Conservation (phyloP, 805 yeast species). For the Kazachstania taianensis region DNA sequence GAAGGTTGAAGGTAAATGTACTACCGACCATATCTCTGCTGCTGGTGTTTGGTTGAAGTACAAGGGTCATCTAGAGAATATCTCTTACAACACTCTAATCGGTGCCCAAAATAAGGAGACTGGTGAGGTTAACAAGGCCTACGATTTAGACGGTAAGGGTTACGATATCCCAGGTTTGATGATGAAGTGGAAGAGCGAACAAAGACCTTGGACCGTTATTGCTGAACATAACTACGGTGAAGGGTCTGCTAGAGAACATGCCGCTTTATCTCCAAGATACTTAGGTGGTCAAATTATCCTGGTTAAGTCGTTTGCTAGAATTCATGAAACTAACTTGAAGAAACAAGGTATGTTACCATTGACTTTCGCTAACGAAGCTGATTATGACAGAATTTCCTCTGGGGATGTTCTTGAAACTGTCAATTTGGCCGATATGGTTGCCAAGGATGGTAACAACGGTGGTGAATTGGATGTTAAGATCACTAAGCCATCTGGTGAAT, state of each 20-base stretch:
- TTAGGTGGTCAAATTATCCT: constrained; percentile 83
- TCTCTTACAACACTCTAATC: constrained; percentile 86
- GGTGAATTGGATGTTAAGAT: constrained; percentile 65
- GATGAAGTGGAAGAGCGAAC: constrained; percentile 86
- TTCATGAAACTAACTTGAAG: constrained; percentile 95
- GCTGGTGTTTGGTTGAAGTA: constrained; percentile 99
- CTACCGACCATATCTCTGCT: constrained; percentile 97
- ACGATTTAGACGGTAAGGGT: constrained; percentile 71
- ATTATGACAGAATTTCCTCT: constrained; percentile 69
- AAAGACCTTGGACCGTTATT: constrained; percentile 84
- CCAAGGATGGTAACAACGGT: constrained; percentile 79
- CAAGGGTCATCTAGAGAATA: constrained; percentile 95
- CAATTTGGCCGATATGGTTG: constrained; percentile 64
- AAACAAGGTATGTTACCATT: constrained; percentile 97
- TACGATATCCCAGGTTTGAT: constrained; percentile 89
- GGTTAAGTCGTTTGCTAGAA: constrained; percentile 94
- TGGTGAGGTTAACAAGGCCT: constrained; percentile 86
- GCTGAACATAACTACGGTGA: constrained; percentile 99
- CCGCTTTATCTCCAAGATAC: constrained; percentile 91
- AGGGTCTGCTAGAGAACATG: constrained; percentile 99
- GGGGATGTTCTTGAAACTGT: constrained; percentile 74
- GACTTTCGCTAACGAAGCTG: constrained; percentile 82
- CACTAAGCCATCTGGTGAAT: constrained; percentile 62
- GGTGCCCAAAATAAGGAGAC: constrained; percentile 97
- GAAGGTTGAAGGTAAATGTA: constrained; percentile 96